phyloP scores from a whole-genome alignment of 2,329 filamentous ascomycete species.

The Pseudocercospora vitis region DNA sequence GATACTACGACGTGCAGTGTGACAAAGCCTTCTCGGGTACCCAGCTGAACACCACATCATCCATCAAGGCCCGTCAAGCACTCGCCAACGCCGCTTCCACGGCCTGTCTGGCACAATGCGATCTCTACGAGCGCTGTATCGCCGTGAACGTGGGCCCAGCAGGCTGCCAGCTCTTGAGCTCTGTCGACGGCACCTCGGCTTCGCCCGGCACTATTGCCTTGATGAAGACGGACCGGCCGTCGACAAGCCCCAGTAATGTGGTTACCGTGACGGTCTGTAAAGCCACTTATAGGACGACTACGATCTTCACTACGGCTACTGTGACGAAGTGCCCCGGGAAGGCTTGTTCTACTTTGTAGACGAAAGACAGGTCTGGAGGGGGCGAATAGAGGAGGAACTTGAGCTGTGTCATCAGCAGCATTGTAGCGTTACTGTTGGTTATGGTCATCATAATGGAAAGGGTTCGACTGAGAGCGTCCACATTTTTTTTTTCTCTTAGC shows the following conservation, averaged over 20 bases:
- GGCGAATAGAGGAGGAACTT: background rate
- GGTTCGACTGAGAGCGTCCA: too few species aligned
- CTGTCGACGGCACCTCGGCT: background rate
- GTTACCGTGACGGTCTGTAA: constrained; percentile 6
- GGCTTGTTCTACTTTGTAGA: background rate
- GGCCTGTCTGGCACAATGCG: constrained; percentile 4
- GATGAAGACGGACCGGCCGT: background rate
- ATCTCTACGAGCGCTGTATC: background rate
- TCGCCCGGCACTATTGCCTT: constrained; percentile 4
- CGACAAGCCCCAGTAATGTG: background rate
- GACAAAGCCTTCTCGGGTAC: constrained; percentile 5
- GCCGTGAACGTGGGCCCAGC: constrained; percentile 3
- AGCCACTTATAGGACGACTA: background rate
- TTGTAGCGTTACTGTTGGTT: too few species aligned
- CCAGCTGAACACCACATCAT: background rate
- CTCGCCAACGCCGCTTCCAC: background rate
- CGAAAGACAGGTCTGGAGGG: too few species aligned
- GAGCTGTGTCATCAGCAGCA: too few species aligned
- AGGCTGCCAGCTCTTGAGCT: constrained; percentile 1
- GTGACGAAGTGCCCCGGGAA: constrained; percentile 2
- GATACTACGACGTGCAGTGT: constrained; percentile 6
- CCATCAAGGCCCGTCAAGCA: background rate
- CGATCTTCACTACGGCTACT: constrained; percentile 6
- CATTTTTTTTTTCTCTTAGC: too few species aligned
- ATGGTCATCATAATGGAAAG: too few species aligned